Evolutionary conservation across 352 stramenopile genomes (phyloP), one percentile per base, ranked within the genome.

Genomic region (Pythium myriotylum): DNA sequence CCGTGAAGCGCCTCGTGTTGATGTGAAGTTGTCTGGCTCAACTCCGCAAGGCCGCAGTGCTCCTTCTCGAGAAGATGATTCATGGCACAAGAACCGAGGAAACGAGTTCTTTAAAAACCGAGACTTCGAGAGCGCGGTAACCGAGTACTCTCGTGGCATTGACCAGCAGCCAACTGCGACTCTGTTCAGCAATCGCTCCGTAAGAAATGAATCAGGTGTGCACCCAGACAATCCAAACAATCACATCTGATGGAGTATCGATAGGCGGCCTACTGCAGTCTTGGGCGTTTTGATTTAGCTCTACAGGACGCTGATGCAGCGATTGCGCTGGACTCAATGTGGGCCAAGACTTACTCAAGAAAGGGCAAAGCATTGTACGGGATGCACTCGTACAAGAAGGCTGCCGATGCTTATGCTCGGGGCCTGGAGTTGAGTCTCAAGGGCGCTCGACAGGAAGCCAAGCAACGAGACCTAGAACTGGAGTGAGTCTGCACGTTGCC

Each of bases 321-420:
- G 45, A 88, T 91, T 39, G 59, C 59, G 6, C 56, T 94, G 39
- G 82, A 94, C 27, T 71, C 81, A 39, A 68, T 73, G 6, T 92
- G 84, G 84, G 62, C 62, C 39, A 69, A 69, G 42, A 68, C 65
- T 5, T 77, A 86, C 64, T 94, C 84, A 23, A 68, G 84, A 46
- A 91, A 94, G 46, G 84, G 84, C 62, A 94, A 94, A 54, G 84
- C 84, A 27, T 67, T 89, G 22, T 94, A 94, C 55, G 84, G 72
- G 2, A 62, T 90, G 63, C 61, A 71, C 29, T 74, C 65, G 33
- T 94, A 85, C 65, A 81, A 76, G 52, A 82, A 74, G 19, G 84
- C 84, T 5, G 84, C 84, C 0, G 84, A 94, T 60, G 80, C 82
- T 12, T 94, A 92, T 41, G 84, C 82, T 3, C 71, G 73, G n/a